Percentiles rank a stretch among this genome's conserved stretches.
Evolutionary conservation across 2,329 filamentous ascomycete species (phyloP).

Genomic region (Cladorrhinum sp.): DNA sequence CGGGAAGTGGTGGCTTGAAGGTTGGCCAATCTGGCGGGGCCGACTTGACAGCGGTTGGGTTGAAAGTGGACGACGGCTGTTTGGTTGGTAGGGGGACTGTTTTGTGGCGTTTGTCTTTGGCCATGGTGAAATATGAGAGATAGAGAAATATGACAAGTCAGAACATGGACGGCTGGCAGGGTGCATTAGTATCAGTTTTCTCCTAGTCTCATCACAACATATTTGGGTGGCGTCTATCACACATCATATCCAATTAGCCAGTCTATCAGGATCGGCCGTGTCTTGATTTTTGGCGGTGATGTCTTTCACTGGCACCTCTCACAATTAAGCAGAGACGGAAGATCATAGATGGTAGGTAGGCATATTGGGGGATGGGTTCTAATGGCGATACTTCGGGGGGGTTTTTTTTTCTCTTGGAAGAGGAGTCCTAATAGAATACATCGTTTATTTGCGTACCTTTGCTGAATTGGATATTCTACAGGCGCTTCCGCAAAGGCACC

Average conservation of each 20-base stretch:
- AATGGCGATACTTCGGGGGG: too few relatives aligned
- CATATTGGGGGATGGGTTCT: too few relatives aligned
- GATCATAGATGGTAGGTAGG: too few relatives aligned
- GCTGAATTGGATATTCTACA: too few relatives aligned
- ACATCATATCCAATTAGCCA: too few relatives aligned
- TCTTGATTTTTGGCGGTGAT: background rate
- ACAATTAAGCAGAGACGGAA: too few relatives aligned
- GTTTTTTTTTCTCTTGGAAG: too few relatives aligned
- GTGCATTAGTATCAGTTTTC: background rate
- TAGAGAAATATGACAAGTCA: background rate
- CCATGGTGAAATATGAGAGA: slow-evolving; percentile 19
- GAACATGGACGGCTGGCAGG: background rate
- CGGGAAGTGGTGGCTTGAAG: slow-evolving; percentile 66
- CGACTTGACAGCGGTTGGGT: slow-evolving; percentile 18
- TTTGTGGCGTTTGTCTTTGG: slow-evolving; percentile 26
- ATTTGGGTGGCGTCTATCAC: too few relatives aligned
- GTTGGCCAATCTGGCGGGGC: slow-evolving; percentile 59
- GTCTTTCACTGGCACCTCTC: too few relatives aligned
- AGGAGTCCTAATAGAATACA: too few relatives aligned
- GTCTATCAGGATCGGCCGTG: background rate
- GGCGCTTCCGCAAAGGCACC: too few relatives aligned
- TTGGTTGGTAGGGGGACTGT: background rate
- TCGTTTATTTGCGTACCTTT: too few relatives aligned
- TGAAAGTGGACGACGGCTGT: slow-evolving; percentile 6
- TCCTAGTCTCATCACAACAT: background rate